phyloP scores from a whole-genome alignment of 208 protist genomes.

The Trypanosoma platydactyli region DNA sequence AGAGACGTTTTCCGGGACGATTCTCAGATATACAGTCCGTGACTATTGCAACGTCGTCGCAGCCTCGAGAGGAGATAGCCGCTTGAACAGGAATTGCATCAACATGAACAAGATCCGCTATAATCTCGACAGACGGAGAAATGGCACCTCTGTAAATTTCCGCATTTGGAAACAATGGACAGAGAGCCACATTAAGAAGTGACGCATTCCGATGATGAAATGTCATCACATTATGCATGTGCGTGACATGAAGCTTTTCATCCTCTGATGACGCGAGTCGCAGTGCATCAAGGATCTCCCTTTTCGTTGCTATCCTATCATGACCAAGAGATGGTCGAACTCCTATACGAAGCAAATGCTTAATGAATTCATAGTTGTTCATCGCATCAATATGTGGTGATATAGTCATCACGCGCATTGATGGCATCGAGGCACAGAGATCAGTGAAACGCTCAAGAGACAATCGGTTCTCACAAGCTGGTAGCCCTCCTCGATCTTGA shows the following conservation, averaged over 20 bases:
- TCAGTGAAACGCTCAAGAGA: slow-evolving; percentile 39
- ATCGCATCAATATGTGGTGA: slow-evolving; percentile 56
- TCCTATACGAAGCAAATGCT: slow-evolving; percentile 39
- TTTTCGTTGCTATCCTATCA: slow-evolving; percentile 52
- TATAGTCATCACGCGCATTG: slow-evolving; percentile 70
- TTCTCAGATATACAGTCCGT: slow-evolving; percentile 71
- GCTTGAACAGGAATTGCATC: slow-evolving; percentile 59
- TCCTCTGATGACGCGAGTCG: slow-evolving; percentile 35
- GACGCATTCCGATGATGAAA: slow-evolving; percentile 69
- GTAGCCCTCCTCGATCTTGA: slow-evolving; percentile 62
- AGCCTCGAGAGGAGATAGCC: slow-evolving; percentile 37
- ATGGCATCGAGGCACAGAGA: slow-evolving; percentile 54
- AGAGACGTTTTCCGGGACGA: slow-evolving; percentile 47
- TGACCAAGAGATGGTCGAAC: slow-evolving; percentile 59
- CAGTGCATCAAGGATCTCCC: slow-evolving; percentile 58
- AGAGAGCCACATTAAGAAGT: slow-evolving; percentile 60
- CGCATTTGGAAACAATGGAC: slow-evolving; percentile 50
- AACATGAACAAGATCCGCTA: slow-evolving; percentile 61
- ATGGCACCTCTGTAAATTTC: slow-evolving; percentile 46
- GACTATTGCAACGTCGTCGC: slow-evolving; percentile 60
- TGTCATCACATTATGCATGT: slow-evolving; percentile 71
- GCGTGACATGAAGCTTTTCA: slow-evolving; percentile 58
- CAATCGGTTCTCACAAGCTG: slow-evolving; percentile 38
- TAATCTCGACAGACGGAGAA: slow-evolving; percentile 67
- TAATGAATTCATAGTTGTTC: slow-evolving; percentile 48